Evolutionary conservation across 306 rosid genomes (phyloP), one percentile per base, ranked within the genome.

Genomic region (Oemleria cerasiformis): DNA sequence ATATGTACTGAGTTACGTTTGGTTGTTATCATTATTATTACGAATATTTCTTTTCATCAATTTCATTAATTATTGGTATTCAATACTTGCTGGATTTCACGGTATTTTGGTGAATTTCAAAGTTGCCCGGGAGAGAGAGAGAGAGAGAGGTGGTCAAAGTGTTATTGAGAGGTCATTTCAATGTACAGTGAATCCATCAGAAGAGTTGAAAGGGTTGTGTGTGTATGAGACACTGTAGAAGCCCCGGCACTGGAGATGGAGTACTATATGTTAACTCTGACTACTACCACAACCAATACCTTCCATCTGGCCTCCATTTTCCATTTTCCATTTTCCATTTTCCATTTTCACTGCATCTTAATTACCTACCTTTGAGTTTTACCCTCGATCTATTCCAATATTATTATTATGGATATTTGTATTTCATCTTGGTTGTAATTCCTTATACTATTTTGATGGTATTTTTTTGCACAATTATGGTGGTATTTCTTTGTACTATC

Each of bases 161-260:
- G 58, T 69, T 60, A 71, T 50, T 82, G 96, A 90, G 68, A 68
- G 75, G 96, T 86, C 96, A 80, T 72, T 75, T 87, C 92, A 84
- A 61, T 73, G 42, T 78, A 87, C 92, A 84, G 88, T 85, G 49
- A 19, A 74, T 80, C 81, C 82, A 81, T 76, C 86, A 76, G 83
- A 81, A 21, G 70, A 30, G 2, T 1, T 25, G 30, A 45, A 70
- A 17, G 60, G 45, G 30, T 41, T 5, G 65, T 84, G 71, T 5
- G 65, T 84, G 71, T 53, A 45, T 57, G 36, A 30, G 36, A 30
- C 51, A 82, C 80, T 82, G 89, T 79, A 40, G 79, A 72, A 39
- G 72, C 36, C 3, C 36, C 36, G 2, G 36, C 36, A 30, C 36
- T 30, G 3, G 36, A 30, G 2, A 30, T 30, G 36, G 30, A 2